phyloP scores from a whole-genome alignment of 192 early-diverging fungal species.

The Funneliformis geosporum region DNA sequence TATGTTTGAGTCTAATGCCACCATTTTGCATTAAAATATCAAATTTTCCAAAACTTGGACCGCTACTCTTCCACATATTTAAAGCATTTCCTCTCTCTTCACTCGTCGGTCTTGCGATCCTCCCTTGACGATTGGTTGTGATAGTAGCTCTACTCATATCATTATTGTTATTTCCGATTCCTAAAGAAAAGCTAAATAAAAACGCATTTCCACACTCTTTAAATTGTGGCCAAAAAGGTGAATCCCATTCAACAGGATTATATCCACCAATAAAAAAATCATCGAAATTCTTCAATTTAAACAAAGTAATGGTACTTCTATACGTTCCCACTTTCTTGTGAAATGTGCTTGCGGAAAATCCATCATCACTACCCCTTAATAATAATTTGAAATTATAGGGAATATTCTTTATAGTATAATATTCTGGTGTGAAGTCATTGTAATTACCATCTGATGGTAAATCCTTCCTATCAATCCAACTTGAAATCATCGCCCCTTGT shows the following conservation, averaged over 20 bases:
- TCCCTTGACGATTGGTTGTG: neutral
- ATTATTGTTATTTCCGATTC: neutral
- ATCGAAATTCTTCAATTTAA: constrained; percentile 9
- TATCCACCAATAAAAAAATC: constrained; percentile 21
- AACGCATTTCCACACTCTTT: neutral
- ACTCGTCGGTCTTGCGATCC: neutral
- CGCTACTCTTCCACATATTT: constrained; percentile 7
- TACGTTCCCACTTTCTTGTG: neutral
- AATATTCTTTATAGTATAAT: neutral
- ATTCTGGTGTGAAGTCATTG: too few species aligned
- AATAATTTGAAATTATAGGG: constrained; percentile 28
- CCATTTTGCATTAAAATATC: constrained; percentile 19
- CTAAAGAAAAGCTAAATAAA: neutral
- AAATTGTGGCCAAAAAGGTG: constrained; percentile 2
- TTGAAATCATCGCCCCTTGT: constrained; percentile 22
- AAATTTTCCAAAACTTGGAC: constrained; percentile 24
- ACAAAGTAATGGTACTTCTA: neutral
- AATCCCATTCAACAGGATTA: constrained; percentile 20
- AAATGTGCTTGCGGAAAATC: constrained; percentile 1
- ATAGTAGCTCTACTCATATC: too few species aligned
- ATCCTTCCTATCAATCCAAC: constrained; percentile 28
- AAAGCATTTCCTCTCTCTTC: neutral
- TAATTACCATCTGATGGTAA: neutral
- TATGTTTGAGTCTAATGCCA: constrained; percentile 15
- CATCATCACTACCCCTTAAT: constrained; percentile 26